A percentile compares a stretch with the other conserved stretches of the same genome.
These are phyloP conservation scores for Trichophyton schoenleinii DNA, from an alignment of 2,329 filamentous ascomycete species.

Conservation along the genomic window DNA sequence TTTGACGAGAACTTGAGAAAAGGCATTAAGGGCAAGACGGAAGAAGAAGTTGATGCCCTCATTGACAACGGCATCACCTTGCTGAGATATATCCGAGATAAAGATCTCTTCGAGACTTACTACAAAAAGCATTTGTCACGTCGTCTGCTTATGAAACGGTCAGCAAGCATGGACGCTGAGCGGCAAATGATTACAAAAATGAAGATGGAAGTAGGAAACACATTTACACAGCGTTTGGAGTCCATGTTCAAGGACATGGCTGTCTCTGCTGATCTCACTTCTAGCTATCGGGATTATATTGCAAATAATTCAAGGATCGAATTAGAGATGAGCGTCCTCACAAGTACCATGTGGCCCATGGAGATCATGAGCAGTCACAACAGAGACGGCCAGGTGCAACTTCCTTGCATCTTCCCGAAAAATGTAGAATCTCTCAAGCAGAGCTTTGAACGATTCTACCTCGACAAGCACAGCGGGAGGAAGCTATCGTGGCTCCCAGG, in stretches of 20 bases:
- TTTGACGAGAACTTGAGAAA: conserved; percentile 95
- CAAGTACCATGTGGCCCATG: conserved; percentile 88
- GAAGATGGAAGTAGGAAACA: conserved; percentile 91
- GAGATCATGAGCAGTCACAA: conserved; percentile 60
- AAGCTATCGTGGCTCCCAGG: conserved; percentile 70
- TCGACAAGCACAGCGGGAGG: conserved; percentile 73
- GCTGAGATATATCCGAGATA: conserved; percentile 77
- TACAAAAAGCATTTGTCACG: conserved; percentile 95
- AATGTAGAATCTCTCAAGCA: conserved; percentile 63
- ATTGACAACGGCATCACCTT: conserved; percentile 83
- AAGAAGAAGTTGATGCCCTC: conserved; percentile 68
- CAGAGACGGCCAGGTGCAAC: conserved; percentile 34
- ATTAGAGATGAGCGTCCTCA: conserved; percentile 71
- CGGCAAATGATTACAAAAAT: conserved; percentile 92
- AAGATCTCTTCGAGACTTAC: conserved; percentile 90
- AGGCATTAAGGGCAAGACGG: conserved; percentile 84
- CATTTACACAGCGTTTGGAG: conserved; percentile 85
- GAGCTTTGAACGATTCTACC: conserved; percentile 81
- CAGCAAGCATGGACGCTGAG: conserved; percentile 81
- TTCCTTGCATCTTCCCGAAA: conserved; percentile 57
- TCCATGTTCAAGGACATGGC: conserved; percentile 97
- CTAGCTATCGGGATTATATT: conserved; percentile 61
- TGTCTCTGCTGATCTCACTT: conserved; percentile 69
- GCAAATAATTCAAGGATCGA: conserved; percentile 57
- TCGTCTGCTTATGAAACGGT: conserved; percentile 75